These are phyloP conservation scores for Citrus glauca DNA, from an alignment of 345 rosid species.

Conservation along the genomic window DNA sequence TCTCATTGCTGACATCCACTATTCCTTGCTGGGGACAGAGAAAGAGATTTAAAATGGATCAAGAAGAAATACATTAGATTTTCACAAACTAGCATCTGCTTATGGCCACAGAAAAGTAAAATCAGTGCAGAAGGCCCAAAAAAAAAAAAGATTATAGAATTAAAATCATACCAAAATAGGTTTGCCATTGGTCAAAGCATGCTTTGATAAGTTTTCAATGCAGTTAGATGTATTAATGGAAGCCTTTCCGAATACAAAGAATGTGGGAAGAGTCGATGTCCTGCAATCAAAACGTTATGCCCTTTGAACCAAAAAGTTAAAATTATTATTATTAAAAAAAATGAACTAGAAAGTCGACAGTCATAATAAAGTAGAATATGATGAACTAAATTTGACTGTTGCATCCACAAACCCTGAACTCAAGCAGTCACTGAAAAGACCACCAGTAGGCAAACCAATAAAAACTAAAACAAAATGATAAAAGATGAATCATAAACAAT, in stretches of 20 bases:
- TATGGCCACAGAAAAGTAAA: neutral
- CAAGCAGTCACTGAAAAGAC: neutral
- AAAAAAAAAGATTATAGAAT: neutral
- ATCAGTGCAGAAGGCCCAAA: neutral
- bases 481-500: neutral
- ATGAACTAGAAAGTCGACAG: neutral
- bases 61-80: neutral
- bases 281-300: constrained; percentile 35
- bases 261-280: constrained; percentile 77
- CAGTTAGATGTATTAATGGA: constrained; percentile 43
- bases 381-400: neutral
- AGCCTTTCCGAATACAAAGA: constrained; percentile 80
- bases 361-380: neutral
- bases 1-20: neutral
- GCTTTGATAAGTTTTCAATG: constrained; percentile 36
- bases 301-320: neutral
- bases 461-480: neutral
- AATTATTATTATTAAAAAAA: neutral
- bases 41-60: neutral
- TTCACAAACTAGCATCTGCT: neutral
- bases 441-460: neutral
- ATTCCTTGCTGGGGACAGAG: neutral
- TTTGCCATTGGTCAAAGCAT: constrained; percentile 34
- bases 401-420: neutral
- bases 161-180: constrained; percentile 53